Evolutionary conservation across 768 basidiomycete species (phyloP).

Genomic region (Leccinum ochraceum): DNA sequence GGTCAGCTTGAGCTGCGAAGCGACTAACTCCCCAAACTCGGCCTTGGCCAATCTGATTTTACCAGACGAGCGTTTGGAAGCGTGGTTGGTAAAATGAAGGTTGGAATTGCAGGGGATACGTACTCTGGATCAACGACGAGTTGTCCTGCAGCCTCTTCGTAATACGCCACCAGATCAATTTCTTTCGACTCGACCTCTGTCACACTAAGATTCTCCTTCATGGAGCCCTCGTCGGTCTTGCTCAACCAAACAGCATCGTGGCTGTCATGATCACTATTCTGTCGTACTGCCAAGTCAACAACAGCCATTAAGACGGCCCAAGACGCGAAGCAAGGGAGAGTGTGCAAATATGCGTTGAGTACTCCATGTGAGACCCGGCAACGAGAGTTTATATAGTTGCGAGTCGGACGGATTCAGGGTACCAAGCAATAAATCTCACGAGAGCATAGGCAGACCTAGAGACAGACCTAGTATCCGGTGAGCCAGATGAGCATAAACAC

Average conservation of each 20-base stretch:
- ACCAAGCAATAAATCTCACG: no score
- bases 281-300: no score
- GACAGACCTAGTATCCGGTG: no score
- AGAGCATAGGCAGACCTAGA: no score
- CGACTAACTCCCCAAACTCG: slow-evolving; percentile 51
- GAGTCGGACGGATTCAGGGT: no score
- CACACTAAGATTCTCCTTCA: background rate
- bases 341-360: no score
- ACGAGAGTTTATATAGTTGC: no score
- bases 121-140: slow-evolving; percentile 63
- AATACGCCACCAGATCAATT: slow-evolving; percentile 42
- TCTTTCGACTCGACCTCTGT: slow-evolving; percentile 1
- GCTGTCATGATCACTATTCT: background rate
- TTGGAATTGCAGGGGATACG: slow-evolving; percentile 18
- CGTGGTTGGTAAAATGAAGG: background rate
- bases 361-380: no score
- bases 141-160: slow-evolving; percentile 57
- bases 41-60: slow-evolving; percentile 43
- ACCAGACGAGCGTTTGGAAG: background rate
- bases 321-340: no score
- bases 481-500: no score
- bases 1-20: slow-evolving; percentile 47
- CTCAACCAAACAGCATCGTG: background rate
- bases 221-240: background rate
- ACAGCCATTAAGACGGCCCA: no score